phyloP scores from a whole-genome alignment of 768 basidiomycete genomes.

The Lenzites betulinus region DNA sequence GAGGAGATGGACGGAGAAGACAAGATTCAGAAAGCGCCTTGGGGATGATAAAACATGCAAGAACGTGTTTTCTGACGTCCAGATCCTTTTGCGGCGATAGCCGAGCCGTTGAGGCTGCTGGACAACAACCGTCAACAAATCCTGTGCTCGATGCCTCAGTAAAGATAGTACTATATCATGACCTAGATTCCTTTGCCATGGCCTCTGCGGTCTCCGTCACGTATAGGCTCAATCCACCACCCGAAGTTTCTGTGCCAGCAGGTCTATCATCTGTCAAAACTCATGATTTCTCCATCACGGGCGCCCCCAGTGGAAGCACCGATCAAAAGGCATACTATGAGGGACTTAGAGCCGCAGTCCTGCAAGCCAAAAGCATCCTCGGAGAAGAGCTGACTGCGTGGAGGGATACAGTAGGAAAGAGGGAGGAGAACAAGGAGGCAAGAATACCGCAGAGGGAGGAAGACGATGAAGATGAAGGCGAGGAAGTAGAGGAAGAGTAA shows the following conservation, averaged over 20 bases:
- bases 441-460: conserved; percentile 42
- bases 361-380: conserved; percentile 51
- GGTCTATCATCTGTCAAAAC: conserved; percentile 28
- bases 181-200: not conserved
- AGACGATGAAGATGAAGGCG: conserved; percentile 49
- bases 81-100: conserved; percentile 23
- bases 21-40: conserved; percentile 1
- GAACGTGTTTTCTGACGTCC: conserved; percentile 16
- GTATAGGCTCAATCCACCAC: conserved; percentile 48
- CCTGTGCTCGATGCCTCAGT: not conserved
- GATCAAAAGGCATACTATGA: conserved; percentile 49
- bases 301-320: conserved; percentile 4
- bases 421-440: conserved; percentile 62
- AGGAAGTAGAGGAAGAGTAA: conserved; percentile 33
- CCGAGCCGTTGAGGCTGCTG: conserved; percentile 18
- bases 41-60: not conserved
- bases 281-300: conserved; percentile 29
- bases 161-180: not conserved
- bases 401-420: conserved; percentile 71
- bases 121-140: conserved; percentile 14
- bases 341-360: conserved; percentile 49
- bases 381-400: conserved; percentile 74
- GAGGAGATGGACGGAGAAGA: conserved; percentile 13
- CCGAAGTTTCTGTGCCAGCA: conserved; percentile 23
- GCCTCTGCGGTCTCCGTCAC: conserved; percentile 37